These are phyloP conservation scores for Magnolia officinalis DNA, from an alignment of 164 flowering plant species.

Conservation along the genomic window DNA sequence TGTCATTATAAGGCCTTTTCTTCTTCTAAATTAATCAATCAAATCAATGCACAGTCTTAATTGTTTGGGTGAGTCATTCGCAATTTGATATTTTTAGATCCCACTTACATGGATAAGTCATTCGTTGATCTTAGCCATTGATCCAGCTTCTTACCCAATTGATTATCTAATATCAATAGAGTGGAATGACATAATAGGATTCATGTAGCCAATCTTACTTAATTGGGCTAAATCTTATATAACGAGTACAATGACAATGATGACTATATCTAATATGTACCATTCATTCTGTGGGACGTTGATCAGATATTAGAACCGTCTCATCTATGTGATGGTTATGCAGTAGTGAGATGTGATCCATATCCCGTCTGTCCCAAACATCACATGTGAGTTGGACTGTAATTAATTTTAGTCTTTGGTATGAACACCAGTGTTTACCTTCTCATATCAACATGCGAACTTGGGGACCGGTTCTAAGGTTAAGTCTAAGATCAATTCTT, in stretches of 20 bases:
- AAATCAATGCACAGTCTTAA: not conserved
- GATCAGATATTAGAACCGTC: not conserved
- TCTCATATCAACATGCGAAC: too few species aligned
- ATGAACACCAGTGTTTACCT: too few species aligned
- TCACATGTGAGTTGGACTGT: too few species aligned
- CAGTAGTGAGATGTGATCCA: not conserved
- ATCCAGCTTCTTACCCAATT: not conserved
- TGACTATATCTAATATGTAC: not conserved
- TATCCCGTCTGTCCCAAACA: not conserved
- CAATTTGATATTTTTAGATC: not conserved
- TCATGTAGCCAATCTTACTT: too few species aligned
- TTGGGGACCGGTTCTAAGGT: too few species aligned
- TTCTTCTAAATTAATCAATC: not conserved
- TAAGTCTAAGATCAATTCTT: too few species aligned
- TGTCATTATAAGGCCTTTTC: not conserved
- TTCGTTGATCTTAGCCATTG: not conserved
- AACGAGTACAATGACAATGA: not conserved
- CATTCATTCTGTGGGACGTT: not conserved
- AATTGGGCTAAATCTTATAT: not conserved
- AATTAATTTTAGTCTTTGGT: too few species aligned
- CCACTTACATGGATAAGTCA: not conserved
- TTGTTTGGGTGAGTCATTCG: not conserved
- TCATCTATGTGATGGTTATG: not conserved
- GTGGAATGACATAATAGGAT: too few species aligned
- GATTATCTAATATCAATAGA: not conserved